phyloP scores from a whole-genome alignment of 352 stramenopile genomes.

The Pythium graminicola region DNA sequence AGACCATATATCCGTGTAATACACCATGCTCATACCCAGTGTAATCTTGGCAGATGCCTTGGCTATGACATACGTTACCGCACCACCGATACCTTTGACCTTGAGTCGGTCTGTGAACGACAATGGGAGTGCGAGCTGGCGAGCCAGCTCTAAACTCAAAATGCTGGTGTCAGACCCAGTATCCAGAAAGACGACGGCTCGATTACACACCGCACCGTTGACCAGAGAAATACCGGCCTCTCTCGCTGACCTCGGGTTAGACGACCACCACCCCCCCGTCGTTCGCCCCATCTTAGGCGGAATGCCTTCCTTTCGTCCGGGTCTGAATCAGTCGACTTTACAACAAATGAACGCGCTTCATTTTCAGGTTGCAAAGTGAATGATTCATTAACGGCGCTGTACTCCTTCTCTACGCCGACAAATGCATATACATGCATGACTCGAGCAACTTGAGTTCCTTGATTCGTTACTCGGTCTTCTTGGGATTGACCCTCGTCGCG shows the following conservation, averaged over 20 bases:
- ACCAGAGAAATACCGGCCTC: slow-evolving; percentile 1
- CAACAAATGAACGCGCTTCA: slow-evolving; percentile 12
- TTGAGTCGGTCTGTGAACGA: background rate
- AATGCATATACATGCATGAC: slow-evolving; percentile 1
- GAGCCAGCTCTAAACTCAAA: slow-evolving; percentile 3
- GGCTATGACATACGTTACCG: slow-evolving; percentile 12
- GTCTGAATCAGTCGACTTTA: background rate
- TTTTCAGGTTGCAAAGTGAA: background rate
- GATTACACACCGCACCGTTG: slow-evolving; percentile 6
- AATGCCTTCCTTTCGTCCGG: background rate
- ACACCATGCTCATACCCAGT: slow-evolving; percentile 16
- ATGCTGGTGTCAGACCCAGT: slow-evolving; percentile 4
- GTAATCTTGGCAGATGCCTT: slow-evolving; percentile 21
- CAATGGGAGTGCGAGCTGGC: background rate
- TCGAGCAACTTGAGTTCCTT: background rate
- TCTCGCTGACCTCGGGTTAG: background rate
- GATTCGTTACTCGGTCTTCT: background rate
- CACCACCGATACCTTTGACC: slow-evolving; percentile 8
- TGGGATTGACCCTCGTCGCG: slow-evolving; percentile 4
- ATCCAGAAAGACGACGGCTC: slow-evolving; percentile 3
- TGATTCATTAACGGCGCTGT: slow-evolving; percentile 1
- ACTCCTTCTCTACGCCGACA: background rate
- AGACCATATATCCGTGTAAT: slow-evolving; percentile 21
- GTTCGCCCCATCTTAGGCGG: slow-evolving; percentile 1
- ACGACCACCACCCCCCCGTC: slow-evolving; percentile 12